These are phyloP conservation scores for Nakazawaea wickerhamii DNA, from an alignment of 805 yeast genomes.

Conservation along the genomic window DNA sequence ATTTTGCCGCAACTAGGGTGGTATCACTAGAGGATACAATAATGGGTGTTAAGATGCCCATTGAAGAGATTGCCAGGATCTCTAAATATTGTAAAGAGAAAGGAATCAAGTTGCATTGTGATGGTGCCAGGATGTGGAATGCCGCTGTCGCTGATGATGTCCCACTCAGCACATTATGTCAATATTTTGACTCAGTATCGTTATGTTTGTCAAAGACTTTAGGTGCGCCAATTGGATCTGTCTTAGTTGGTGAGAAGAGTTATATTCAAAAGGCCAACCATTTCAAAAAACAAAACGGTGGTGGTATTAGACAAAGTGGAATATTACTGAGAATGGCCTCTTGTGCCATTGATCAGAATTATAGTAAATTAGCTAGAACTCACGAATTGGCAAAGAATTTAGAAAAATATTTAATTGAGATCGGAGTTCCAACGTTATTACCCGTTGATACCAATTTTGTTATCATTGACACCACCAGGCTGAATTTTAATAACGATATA, in stretches of 20 bases:
- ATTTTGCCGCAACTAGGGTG: slow-evolving; percentile 80
- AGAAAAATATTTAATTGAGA: slow-evolving; percentile 41
- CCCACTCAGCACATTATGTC: slow-evolving; percentile 63
- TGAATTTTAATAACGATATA: slow-evolving; percentile 48
- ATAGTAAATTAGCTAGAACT: slow-evolving; percentile 44
- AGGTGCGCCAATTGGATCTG: slow-evolving; percentile 92
- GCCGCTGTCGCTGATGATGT: slow-evolving; percentile 74
- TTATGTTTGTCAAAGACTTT: slow-evolving; percentile 83
- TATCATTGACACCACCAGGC: slow-evolving; percentile 52
- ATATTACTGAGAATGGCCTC: slow-evolving; percentile 74
- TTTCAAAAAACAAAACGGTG: slow-evolving; percentile 88
- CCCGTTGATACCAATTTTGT: slow-evolving; percentile 86
- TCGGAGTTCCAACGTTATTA: slow-evolving; percentile 52
- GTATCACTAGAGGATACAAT: slow-evolving; percentile 84
- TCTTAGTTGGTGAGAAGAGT: slow-evolving; percentile 60
- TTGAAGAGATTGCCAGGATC: slow-evolving; percentile 70
- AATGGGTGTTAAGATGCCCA: slow-evolving; percentile 76
- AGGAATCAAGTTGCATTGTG: slow-evolving; percentile 66
- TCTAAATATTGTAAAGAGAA: slow-evolving; percentile 60
- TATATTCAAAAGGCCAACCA: slow-evolving; percentile 70
- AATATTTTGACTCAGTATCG: slow-evolving; percentile 78
- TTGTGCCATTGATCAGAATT: slow-evolving; percentile 70
- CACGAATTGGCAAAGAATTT: slow-evolving; percentile 47
- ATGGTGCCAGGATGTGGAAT: slow-evolving; percentile 92
- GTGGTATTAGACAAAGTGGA: slow-evolving; percentile 89